These are phyloP conservation scores for Malus orientalis DNA, from an alignment of 306 rosid genomes.

Conservation along the genomic window DNA sequence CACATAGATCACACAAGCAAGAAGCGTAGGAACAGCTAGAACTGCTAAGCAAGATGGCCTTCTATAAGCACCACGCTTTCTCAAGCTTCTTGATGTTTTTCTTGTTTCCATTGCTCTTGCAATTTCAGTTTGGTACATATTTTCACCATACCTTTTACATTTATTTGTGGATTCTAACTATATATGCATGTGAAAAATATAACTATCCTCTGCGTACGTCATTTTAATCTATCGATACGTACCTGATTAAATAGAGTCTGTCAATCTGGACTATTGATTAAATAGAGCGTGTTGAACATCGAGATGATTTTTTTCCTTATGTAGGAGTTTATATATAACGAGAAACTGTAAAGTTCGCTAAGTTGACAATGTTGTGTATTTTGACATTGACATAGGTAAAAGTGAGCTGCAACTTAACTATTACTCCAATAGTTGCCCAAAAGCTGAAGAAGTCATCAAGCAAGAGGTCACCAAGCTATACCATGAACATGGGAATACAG, in stretches of 20 bases:
- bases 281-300: not conserved
- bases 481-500: constrained; percentile 72
- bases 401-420: constrained; percentile 51
- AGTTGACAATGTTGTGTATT: not conserved
- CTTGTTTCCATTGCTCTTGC: constrained; percentile 23
- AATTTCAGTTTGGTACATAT: constrained; percentile 35
- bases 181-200: not conserved
- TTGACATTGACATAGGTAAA: constrained; percentile 29
- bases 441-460: constrained; percentile 71
- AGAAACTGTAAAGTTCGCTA: not conserved
- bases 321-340: not conserved
- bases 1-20: not conserved
- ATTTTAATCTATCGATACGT: no score
- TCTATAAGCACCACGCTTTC: constrained; percentile 3
- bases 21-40: not conserved
- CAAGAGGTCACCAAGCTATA: constrained; percentile 56
- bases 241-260: not conserved
- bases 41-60: constrained; percentile 19
- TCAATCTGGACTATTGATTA: not conserved
- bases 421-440: constrained; percentile 63
- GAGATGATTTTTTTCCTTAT: no score
- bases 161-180: not conserved
- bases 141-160: not conserved
- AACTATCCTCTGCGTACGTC: no score
- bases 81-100: constrained; percentile 24